Conservation (phyloP, 1,284 basidiomycete species). For the Microstroma glucosiphilum region DNA sequence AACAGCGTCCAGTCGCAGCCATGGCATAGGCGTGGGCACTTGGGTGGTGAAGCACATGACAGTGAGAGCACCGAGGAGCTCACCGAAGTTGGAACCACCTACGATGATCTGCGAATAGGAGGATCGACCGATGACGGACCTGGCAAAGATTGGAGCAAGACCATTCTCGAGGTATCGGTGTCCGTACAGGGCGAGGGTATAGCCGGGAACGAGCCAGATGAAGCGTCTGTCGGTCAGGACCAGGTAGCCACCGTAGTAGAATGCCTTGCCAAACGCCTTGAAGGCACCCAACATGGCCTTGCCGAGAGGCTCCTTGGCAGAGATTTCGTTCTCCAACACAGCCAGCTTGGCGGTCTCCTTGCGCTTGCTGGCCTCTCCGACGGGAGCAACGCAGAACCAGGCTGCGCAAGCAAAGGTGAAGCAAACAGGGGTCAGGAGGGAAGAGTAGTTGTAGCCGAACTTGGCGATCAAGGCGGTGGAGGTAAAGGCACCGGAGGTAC, state of each 20-base stretch:
- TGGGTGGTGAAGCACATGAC: conserved; percentile 46
- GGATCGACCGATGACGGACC: conserved; percentile 44
- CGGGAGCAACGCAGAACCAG: conserved; percentile 38
- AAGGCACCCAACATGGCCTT: conserved; percentile 30
- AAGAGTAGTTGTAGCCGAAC: conserved; percentile 51
- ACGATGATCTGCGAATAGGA: conserved; percentile 48
- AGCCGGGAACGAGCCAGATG: conserved; percentile 50
- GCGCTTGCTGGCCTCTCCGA: conserved; percentile 25
- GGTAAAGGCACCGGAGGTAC: conserved; percentile 51
- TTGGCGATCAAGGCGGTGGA: conserved; percentile 49
- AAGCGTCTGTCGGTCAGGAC: conserved; percentile 45
- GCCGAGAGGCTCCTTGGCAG: conserved; percentile 6
- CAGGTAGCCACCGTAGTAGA: conserved; percentile 46
- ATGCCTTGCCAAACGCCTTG: conserved; percentile 44
- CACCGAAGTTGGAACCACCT: conserved; percentile 41
- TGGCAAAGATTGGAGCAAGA: conserved; percentile 50
- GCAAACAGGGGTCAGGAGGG: conserved; percentile 43
- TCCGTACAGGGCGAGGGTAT: conserved; percentile 50
- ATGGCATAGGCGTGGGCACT: conserved; percentile 49
- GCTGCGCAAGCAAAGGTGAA: conserved; percentile 38
- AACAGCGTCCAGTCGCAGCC: conserved; percentile 49
- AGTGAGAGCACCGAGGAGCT: conserved; percentile 49
- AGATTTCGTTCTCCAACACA: not conserved
- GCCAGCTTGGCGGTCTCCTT: conserved; percentile 13
- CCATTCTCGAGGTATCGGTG: conserved; percentile 52